phyloP scores from a whole-genome alignment of 225 moss, liverwort and hornwort genomes.

The Straminergon stramineum region DNA sequence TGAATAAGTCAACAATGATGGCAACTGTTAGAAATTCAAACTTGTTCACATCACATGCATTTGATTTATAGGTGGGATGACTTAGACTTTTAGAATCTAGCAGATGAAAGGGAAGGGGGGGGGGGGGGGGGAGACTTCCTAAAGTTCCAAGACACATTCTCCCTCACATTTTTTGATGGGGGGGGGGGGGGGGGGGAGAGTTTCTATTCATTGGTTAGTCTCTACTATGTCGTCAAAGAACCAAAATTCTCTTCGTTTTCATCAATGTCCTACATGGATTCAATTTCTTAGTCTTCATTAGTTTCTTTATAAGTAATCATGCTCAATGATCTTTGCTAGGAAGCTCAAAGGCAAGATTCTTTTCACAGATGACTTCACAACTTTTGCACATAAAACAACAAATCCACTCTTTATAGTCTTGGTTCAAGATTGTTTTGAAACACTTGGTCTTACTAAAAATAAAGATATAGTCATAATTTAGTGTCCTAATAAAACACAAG shows the following conservation, averaged over 20 bases:
- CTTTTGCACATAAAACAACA: neutral
- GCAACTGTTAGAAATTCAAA: neutral
- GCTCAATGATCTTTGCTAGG: neutral
- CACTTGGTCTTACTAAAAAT: neutral
- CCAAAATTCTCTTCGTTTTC: neutral
- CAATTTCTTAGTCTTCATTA: neutral
- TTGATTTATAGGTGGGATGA: neutral
- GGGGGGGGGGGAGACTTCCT: rapidly evolving
- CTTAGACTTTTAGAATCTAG: neutral
- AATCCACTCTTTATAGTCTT: neutral
- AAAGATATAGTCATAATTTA: neutral
- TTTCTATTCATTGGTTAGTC: neutral
- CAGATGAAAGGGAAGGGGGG: neutral
- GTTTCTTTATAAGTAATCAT: neutral
- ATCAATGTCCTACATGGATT: neutral
- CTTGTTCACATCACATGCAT: neutral
- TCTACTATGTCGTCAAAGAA: rapidly evolving
- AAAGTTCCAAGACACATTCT: neutral
- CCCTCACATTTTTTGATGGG: rapidly evolving
- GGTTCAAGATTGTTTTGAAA: neutral
- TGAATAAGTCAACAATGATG: neutral
- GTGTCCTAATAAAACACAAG: neutral
- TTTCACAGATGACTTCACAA: neutral
- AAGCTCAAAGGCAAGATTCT: neutral
- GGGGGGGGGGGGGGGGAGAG: rapidly evolving